Percentiles rank a stretch among this genome's conserved stretches.
These are phyloP conservation scores for Aspergillus candidus DNA, from an alignment of 2,329 filamentous ascomycete species.

Conservation along the genomic window DNA sequence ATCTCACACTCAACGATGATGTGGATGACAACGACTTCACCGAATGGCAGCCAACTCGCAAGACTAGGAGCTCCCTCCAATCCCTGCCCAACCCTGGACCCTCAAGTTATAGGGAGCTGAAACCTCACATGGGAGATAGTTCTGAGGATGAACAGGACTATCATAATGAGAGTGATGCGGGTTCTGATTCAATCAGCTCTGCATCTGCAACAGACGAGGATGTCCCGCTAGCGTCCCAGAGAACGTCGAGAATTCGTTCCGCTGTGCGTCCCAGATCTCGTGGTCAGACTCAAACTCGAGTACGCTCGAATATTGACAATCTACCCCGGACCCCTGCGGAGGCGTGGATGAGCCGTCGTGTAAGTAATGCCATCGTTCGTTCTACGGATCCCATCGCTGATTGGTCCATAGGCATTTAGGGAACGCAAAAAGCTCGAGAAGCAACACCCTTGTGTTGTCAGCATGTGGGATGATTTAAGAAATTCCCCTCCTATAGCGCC, in stretches of 20 bases:
- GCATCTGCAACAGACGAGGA: conserved; percentile 16
- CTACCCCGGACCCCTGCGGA: conserved; percentile 1
- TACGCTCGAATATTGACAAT: too few relatives aligned
- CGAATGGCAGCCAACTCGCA: conserved; percentile 12
- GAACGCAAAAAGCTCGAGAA: conserved; percentile 65
- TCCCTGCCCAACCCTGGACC: conserved; percentile 8
- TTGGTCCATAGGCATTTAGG: conserved; percentile 32
- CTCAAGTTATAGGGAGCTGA: conserved; percentile 11
- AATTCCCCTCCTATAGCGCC: conserved; percentile 61
- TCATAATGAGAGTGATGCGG: conserved; percentile 10
- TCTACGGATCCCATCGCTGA: conserved; percentile 25
- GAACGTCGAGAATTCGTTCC: conserved; percentile 1
- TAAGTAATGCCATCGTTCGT: conserved; percentile 20
- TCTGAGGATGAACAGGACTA: conserved; percentile 17
- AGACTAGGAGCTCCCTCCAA: conserved; percentile 8
- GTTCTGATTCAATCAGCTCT: conserved; percentile 7
- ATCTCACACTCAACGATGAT: conserved; percentile 8
- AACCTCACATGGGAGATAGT: conserved; percentile 3
- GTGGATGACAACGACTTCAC: conserved; percentile 13
- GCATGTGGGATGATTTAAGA: conserved; percentile 78
- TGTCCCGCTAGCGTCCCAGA: conserved; percentile 6
- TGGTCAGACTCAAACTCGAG: not conserved
- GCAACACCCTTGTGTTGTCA: conserved; percentile 69
- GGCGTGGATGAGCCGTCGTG: conserved; percentile 22
- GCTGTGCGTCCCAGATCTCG: not conserved